Conservation (phyloP, 192 early-diverging fungal species). For the Gorgonomyces haynaldii region DNA sequence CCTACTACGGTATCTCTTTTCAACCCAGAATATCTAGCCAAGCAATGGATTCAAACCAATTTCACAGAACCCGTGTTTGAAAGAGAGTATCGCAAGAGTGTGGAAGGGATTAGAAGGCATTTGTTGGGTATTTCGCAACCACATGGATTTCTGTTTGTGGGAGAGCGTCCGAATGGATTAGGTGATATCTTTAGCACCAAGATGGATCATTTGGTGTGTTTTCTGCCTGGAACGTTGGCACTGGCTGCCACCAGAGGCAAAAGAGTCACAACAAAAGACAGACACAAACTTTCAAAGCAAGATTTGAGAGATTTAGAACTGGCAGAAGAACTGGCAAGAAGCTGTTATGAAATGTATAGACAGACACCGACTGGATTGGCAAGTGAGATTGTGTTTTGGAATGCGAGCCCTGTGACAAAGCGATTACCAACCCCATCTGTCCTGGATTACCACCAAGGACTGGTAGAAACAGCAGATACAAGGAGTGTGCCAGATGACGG, state of each 20-base stretch:
- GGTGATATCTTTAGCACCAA: constrained; percentile 35
- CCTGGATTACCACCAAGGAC: not conserved
- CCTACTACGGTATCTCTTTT: constrained; percentile 65
- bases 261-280: constrained; percentile 18
- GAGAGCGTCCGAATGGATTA: constrained; percentile 28
- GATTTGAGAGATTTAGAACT: constrained; percentile 51
- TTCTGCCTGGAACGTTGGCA: constrained; percentile 73
- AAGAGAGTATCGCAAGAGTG: constrained; percentile 49
- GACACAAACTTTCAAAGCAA: constrained; percentile 21
- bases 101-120: constrained; percentile 54
- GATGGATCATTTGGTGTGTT: constrained; percentile 95
- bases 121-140: constrained; percentile 47
- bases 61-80: constrained; percentile 33
- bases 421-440: not conserved
- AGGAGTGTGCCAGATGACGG: not conserved
- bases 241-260: constrained; percentile 58
- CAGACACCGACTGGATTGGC: constrained; percentile 67
- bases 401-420: constrained; percentile 11
- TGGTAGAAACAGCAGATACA: not conserved
- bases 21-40: constrained; percentile 72
- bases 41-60: constrained; percentile 71
- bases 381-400: constrained; percentile 77
- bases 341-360: constrained; percentile 75
- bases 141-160: constrained; percentile 49
- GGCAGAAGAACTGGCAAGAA: constrained; percentile 62